These are phyloP conservation scores for Phytopythium chamaehyphon DNA, from an alignment of 352 stramenopile species.

Conservation along the genomic window DNA sequence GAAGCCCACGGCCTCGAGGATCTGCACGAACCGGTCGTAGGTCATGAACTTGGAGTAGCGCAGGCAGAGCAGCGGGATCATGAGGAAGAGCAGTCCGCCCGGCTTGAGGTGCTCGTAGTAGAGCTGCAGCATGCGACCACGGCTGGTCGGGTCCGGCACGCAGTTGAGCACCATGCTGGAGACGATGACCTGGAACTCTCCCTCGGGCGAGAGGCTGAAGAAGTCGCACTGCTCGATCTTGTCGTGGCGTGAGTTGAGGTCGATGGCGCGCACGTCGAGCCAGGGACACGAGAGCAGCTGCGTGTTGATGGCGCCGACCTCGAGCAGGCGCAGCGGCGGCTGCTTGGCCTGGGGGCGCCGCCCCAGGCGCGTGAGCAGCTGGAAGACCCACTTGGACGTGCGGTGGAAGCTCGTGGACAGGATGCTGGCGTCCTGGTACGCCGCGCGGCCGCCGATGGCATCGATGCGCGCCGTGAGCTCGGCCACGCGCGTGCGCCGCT, in stretches of 20 bases:
- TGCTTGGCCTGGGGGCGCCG: conserved; percentile 68
- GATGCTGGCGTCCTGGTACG: conserved; percentile 95
- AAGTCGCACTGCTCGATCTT: conserved; percentile 92
- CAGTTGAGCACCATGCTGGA: conserved; percentile 97
- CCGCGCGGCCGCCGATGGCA: conserved; percentile 84
- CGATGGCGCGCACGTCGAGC: conserved; percentile 92
- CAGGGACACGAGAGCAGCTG: conserved; percentile 93
- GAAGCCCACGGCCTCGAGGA: conserved; percentile 72
- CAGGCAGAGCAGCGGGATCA: conserved; percentile 73
- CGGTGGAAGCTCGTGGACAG: conserved; percentile 93
- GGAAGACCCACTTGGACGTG: conserved; percentile 95
- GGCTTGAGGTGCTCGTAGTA: conserved; percentile 56
- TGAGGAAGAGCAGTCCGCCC: conserved; percentile 60
- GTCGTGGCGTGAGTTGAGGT: conserved; percentile 91
- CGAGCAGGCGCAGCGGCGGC: conserved; percentile 49
- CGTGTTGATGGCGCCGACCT: conserved; percentile 96
- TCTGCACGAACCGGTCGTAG: conserved; percentile 55
- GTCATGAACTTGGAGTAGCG: conserved; percentile 78
- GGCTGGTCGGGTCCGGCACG: conserved; percentile 85
- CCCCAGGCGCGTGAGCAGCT: conserved; percentile 78
- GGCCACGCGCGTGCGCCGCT: conserved; percentile 32
- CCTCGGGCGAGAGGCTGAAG: conserved; percentile 67
- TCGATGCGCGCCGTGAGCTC: conserved; percentile 74
- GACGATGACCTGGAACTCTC: conserved; percentile 89
- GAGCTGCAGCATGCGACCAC: conserved; percentile 72